Evolutionary conservation across 2,329 filamentous ascomycete genomes (phyloP).

Genomic region (Penicillium griseofulvum): DNA sequence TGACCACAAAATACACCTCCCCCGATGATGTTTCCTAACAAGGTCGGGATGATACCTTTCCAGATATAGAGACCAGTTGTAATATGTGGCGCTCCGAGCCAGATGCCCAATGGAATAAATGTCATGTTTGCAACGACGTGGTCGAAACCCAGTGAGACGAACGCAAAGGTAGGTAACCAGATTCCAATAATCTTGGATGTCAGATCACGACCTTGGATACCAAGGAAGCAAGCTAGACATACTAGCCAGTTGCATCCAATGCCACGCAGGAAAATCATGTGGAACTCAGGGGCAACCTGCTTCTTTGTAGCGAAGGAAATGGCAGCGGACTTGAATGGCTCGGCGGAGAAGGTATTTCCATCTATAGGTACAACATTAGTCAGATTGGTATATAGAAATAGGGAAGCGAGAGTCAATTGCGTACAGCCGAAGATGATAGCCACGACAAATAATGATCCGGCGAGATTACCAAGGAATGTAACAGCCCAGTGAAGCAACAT

Average conservation of each 20-base stretch:
- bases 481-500: slow-evolving; percentile 46
- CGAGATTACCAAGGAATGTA: slow-evolving; percentile 51
- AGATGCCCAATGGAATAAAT: slow-evolving; percentile 54
- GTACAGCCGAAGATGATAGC: slow-evolving; percentile 50
- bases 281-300: slow-evolving; percentile 49
- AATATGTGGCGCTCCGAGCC: slow-evolving; percentile 45
- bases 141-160: slow-evolving; percentile 54
- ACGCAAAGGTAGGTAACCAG: slow-evolving; percentile 58
- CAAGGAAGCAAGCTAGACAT: slow-evolving; percentile 50
- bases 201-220: slow-evolving; percentile 50
- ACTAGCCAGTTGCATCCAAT: slow-evolving; percentile 61
- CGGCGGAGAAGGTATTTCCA: slow-evolving; percentile 47
- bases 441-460: slow-evolving; percentile 50
- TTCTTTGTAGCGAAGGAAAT: slow-evolving; percentile 51
- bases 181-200: slow-evolving; percentile 55
- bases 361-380: slow-evolving; percentile 28
- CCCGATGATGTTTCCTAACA: slow-evolving; percentile 55
- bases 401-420: slow-evolving; percentile 4
- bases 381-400: background rate
- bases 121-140: slow-evolving; percentile 61
- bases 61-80: slow-evolving; percentile 55
- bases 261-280: slow-evolving; percentile 54
- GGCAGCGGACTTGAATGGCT: slow-evolving; percentile 46
- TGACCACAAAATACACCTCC: slow-evolving; percentile 53
- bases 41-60: slow-evolving; percentile 56